A percentile compares a stretch with the other conserved stretches of the same genome.
phyloP scores from a whole-genome alignment of 2,329 filamentous ascomycete genomes.

The Aschersonia sp. region DNA sequence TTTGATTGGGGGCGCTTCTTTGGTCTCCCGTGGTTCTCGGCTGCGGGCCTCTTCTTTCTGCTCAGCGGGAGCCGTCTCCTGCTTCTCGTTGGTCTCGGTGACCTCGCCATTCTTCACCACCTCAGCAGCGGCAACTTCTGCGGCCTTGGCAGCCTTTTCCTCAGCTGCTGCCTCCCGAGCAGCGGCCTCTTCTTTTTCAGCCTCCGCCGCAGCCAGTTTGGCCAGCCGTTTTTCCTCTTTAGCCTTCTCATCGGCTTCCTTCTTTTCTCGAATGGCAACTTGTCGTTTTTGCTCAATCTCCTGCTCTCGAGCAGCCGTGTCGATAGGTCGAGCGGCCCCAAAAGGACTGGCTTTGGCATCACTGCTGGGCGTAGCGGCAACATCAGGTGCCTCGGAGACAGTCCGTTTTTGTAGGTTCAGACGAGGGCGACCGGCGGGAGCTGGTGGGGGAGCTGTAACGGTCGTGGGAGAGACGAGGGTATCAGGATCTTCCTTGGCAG shows the following conservation, averaged over 20 bases:
- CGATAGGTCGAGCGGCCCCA: conserved; percentile 83
- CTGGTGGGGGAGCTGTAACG: conserved; percentile 23
- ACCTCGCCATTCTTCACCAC: conserved; percentile 17
- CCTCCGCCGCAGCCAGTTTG: conserved; percentile 34
- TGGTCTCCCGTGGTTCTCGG: conserved; percentile 26
- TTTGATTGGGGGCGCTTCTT: conserved; percentile 33
- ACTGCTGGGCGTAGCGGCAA: conserved; percentile 29
- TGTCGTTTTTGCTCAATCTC: conserved; percentile 82
- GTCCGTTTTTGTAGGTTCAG: conserved; percentile 86
- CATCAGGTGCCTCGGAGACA: conserved; percentile 55
- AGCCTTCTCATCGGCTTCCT: conserved; percentile 72
- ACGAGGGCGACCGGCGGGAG: conserved; percentile 53
- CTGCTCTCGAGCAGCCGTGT: conserved; percentile 78
- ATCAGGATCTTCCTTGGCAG: conserved; percentile 48
- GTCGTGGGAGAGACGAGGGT: conserved; percentile 46
- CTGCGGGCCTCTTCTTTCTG: conserved; percentile 29
- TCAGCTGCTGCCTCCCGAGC: conserved; percentile 18
- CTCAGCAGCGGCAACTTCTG: background rate
- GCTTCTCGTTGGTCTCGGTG: conserved; percentile 6
- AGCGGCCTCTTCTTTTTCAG: conserved; percentile 27
- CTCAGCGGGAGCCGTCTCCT: conserved; percentile 24
- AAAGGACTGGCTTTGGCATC: conserved; percentile 86
- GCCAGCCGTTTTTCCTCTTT: conserved; percentile 57
- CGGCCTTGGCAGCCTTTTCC: conserved; percentile 6
- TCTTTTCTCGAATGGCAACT: conserved; percentile 63